A percentile compares a stretch with the other conserved stretches of the same genome.
Evolutionary conservation across 108 stramenopile genomes (phyloP).

Genomic region (Pseudonitzschia multistriata): DNA sequence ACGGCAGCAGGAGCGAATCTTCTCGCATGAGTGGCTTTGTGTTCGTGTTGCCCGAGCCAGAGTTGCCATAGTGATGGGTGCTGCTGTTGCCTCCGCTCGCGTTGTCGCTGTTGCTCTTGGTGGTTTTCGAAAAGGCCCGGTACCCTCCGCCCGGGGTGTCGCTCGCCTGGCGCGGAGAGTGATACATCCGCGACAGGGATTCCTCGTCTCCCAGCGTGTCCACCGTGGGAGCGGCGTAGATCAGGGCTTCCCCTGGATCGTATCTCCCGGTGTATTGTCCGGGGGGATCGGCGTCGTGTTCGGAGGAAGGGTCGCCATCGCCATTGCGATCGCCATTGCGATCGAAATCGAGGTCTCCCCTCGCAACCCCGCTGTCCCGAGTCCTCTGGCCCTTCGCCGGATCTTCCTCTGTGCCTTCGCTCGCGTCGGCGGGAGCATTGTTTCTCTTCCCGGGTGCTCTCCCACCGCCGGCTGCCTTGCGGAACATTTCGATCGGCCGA

Average conservation of each 20-base stretch:
- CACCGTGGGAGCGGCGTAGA: conserved; percentile 43
- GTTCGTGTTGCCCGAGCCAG: neutral
- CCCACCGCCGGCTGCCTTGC: neutral
- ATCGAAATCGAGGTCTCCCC: neutral
- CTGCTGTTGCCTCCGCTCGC: neutral
- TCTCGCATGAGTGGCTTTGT: neutral
- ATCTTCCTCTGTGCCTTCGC: neutral
- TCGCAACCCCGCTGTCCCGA: no score
- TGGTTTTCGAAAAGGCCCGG: neutral
- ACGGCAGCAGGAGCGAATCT: conserved; percentile 7
- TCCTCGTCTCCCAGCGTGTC: conserved; percentile 43
- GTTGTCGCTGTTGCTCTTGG: neutral
- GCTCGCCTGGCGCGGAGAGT: conserved; percentile 1
- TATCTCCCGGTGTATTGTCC: neutral
- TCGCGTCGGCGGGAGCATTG: neutral
- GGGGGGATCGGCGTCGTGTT: neutral
- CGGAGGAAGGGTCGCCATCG: neutral
- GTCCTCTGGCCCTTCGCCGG: neutral
- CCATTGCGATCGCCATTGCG: neutral
- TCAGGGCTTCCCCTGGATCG: conserved; percentile 14
- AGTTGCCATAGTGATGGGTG: neutral
- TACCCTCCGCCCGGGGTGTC: neutral
- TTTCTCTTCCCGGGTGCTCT: neutral
- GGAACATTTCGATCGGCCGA: neutral
- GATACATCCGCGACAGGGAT: neutral